Base-by-base conservation (phyloP, 495 filamentous ascomycete species). In the Jackrogersella multiformis region DNA sequence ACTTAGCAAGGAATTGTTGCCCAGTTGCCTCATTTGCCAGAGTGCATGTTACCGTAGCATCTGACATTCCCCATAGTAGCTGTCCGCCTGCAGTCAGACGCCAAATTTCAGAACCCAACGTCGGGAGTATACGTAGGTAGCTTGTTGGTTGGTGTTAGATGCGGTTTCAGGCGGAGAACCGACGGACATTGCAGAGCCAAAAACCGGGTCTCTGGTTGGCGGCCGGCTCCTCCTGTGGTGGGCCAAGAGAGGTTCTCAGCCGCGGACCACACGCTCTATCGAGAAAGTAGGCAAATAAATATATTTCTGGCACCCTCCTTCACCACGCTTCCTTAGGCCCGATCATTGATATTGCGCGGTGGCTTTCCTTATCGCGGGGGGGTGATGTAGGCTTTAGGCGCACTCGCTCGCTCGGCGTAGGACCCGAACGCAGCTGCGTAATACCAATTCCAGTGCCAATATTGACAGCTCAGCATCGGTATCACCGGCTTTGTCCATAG, bases 401-500 rank as follows among this genome's bases (percentile, higher is more conserved):
- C 26, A 32, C 52, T 56, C 20, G 23, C 10, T 15, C 35, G 30
- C 36, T 12, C 53, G 56, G 51, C 53, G 67, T 70, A 41, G 52
- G 24, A 65, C 67, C 56, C 49, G 67, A 65, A 36, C 5, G 28
- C 35, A 26, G 51, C 13, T 54, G 34, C 36, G 66, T 64, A 64
- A 69, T 64, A 54, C 61, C 39, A 26, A 20, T 16, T n/a, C 44
- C 16, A 56, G 56, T 62, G n/a, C 21, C 42, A 60, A 51, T 26
- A 58, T 23, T 61, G 67, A 65, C 67, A 70, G 49, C 67, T 57
- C 67, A 70, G 61, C 67, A 56, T 46, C 61, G 42, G 67, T 70
- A 64, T 56, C 20, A 65, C 67, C 56, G 56, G 56, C 35, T 61
- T 45, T 34, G 32, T 48, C 21, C 41, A n/a, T 30, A 38, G 39